A percentile compares a stretch with the other conserved stretches of the same genome.
phyloP scores from a whole-genome alignment of 2,329 filamentous ascomycete species.

The Taxawa tesnikishii region DNA sequence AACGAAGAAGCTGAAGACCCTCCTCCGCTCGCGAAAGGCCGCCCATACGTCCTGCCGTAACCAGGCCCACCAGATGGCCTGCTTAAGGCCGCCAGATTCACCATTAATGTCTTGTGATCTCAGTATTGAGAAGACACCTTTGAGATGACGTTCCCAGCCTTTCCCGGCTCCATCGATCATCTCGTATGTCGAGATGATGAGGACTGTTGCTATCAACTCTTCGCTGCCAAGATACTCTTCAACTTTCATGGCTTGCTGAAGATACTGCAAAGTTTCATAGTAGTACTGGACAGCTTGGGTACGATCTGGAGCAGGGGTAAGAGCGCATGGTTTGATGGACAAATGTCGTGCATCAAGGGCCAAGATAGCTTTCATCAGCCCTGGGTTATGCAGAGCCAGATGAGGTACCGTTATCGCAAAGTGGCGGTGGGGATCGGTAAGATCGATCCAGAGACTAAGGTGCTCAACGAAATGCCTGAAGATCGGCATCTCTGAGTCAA shows the following conservation, averaged over 20 bases:
- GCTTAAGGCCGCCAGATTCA: constrained; percentile 39
- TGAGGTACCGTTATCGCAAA: constrained; percentile 20
- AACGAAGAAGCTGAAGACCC: constrained; percentile 43
- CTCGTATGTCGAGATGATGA: constrained; percentile 51
- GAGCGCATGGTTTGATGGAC: constrained; percentile 21
- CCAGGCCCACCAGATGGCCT: constrained; percentile 52
- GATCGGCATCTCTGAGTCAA: constrained; percentile 19
- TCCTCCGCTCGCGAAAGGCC: constrained; percentile 43
- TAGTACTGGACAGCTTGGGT: constrained; percentile 36
- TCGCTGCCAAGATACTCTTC: constrained; percentile 41
- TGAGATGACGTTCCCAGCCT: constrained; percentile 47
- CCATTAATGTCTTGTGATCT: constrained; percentile 46
- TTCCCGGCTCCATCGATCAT: constrained; percentile 46
- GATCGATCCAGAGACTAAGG: constrained; percentile 25
- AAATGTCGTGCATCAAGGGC: constrained; percentile 40
- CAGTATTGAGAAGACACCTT: constrained; percentile 52
- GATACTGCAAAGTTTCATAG: constrained; percentile 47
- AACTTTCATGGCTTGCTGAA: constrained; percentile 45
- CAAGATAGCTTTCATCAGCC: constrained; percentile 44
- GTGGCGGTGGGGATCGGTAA: constrained; percentile 26
- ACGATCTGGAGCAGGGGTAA: constrained; percentile 11
- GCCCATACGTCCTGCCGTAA: constrained; percentile 51
- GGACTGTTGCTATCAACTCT: constrained; percentile 44
- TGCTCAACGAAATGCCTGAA: constrained; percentile 22
- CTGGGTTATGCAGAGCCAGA: constrained; percentile 36